Evolutionary conservation across 2,329 filamentous ascomycete species (phyloP), one percentile per base, ranked within the genome.

Genomic region (Neophaeococcomyces aloes): DNA sequence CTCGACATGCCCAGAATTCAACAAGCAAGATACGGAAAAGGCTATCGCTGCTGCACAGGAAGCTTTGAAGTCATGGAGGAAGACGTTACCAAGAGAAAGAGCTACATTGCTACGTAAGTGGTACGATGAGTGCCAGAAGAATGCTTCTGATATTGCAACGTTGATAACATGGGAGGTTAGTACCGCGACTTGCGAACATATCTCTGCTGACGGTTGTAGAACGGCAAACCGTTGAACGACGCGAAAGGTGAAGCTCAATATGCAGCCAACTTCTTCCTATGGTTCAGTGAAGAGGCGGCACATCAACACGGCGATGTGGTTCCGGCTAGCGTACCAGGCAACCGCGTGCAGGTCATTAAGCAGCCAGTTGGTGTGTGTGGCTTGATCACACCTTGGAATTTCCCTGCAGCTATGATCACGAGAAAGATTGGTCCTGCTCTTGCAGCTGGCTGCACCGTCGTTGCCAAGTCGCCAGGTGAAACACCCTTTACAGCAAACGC

Each of bases 401-500:
- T 80, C 57, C 69, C 69, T 4, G 69, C 69, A 18, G 69, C 69
- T 2, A 72, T 72, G 69, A 68, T 72, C 36, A 71, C 69, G 2
- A 59, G 69, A 15, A 72, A 72, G 54, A 64, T 69, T 27, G 69
- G 59, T 1, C 68, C 77, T 4, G 76, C 76, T 7, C 72, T 96
- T 44, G 91, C 91, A 14, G 88, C 87, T n/a, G 91, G 91, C 46
- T 96, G 89, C 67, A 94, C 89, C 0, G 84, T 94, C 2, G 88
- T 96, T 1, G 81, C 80, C 56, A 98, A 98, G 64, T 83, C 87
- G 13, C 88, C 89, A 1, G 81, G 81, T 38, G 89, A 96, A 69
- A 95, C 91, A 1, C 91, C 89, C 0, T 91, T 89, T 61, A 94
- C 88, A 18, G 79, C 86, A 0, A 79, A 94, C 29, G 89, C 89